Base-by-base conservation (phyloP, 768 basidiomycete species). In the Russula sp. region DNA sequence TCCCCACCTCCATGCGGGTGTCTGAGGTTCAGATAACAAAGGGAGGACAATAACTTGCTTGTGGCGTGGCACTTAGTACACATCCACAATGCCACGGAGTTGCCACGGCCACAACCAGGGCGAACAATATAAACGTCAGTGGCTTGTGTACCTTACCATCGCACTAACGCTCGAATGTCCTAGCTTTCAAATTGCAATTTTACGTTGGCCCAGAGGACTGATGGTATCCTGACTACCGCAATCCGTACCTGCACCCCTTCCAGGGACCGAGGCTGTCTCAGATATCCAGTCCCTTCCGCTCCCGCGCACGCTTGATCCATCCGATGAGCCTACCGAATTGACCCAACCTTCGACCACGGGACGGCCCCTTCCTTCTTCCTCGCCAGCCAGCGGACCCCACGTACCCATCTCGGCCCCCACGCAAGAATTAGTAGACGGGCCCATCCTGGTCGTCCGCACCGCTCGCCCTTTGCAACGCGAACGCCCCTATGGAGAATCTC, bases 131-230 rank as follows among this genome's bases (percentile, higher is more conserved):
- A 59, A 59, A 59, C 34, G 41, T 34, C 48, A 35, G 51, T 59
- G n/a, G 3, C 7, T 16, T 11, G 7, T 2, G 11, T 10, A 5
- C n/a, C 36, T 35, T 13, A 48, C 14, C 9, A 2, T 22, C 20
- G 38, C 29, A 54, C 11, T 18, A 2, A 3, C 2, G 14, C 5
- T 53, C n/a, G 8, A n/a, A 52, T 42, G 22, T 35, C 34, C 13
- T 25, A 63, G 61, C 6, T 59, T n/a, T 47, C 18, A 59, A 59
- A 46, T 43, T 59, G 16, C 56, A 63, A 45, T 52, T 41, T 11
- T 36, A 34, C 20, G n/a, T 58, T 9, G 2, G 39, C 16, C 61
- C 56, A 5, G 61, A 58, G 16, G 20, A 58, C 1, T 46, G 61
- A 58, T 4, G 5, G 25, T 18, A 46, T 34, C 56, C 56, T 7